phyloP scores from a whole-genome alignment of 345 rosid species.

The Boechera stricta region DNA sequence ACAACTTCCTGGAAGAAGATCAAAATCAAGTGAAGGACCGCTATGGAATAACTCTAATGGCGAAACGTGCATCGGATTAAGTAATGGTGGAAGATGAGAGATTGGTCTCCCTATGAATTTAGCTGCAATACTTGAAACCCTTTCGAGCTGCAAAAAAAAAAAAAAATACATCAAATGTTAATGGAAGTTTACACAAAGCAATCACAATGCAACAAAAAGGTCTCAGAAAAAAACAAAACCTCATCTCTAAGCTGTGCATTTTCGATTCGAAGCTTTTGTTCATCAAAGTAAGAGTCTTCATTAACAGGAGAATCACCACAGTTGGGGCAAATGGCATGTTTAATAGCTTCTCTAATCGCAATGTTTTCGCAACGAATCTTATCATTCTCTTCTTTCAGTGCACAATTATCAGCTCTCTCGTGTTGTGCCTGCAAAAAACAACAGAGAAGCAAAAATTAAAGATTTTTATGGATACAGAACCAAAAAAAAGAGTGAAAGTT shows the following conservation, averaged over 20 bases:
- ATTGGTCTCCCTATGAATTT: slow-evolving; percentile 92
- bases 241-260: slow-evolving; percentile 89
- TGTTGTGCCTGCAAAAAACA: slow-evolving; percentile 70
- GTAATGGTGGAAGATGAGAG: slow-evolving; percentile 82
- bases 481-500: neutral
- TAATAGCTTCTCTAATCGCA: slow-evolving; percentile 91
- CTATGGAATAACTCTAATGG: slow-evolving; percentile 62
- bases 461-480: neutral
- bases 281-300: slow-evolving; percentile 86
- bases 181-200: neutral
- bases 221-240: slow-evolving; percentile 50
- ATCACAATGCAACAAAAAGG: slow-evolving; percentile 15
- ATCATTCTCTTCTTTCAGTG: slow-evolving; percentile 82
- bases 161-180: neutral
- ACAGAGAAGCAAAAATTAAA: neutral
- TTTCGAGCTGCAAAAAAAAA: slow-evolving; percentile 65
- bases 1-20: slow-evolving; percentile 75
- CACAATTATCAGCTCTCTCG: slow-evolving; percentile 85
- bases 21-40: slow-evolving; percentile 83
- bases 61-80: slow-evolving; percentile 66
- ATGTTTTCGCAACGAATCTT: slow-evolving; percentile 97
- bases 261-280: slow-evolving; percentile 81
- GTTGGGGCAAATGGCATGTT: slow-evolving; percentile 84
- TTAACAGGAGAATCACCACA: slow-evolving; percentile 85
- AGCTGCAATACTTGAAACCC: slow-evolving; percentile 90